Evolutionary conservation across 495 filamentous ascomycete genomes (phyloP).

Genomic region (Bombardia bombarda): DNA sequence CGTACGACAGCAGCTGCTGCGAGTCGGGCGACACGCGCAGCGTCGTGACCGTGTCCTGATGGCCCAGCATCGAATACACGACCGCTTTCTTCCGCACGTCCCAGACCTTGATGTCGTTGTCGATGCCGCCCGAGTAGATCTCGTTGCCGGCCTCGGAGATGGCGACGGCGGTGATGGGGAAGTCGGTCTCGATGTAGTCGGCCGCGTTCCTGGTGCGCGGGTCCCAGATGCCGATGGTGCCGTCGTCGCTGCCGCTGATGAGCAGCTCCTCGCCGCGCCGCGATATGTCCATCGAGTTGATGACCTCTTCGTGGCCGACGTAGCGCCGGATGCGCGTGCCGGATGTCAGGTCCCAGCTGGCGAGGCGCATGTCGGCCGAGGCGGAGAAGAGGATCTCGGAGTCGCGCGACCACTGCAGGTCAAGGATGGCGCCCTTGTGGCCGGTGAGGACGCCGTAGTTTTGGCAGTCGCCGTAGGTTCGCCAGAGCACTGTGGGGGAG

Average conservation of each 20-base stretch:
- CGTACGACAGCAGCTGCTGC: conserved; percentile 82
- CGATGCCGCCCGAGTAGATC: conserved; percentile 89
- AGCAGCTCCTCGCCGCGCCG: conserved; percentile 83
- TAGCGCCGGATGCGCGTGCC: conserved; percentile 84
- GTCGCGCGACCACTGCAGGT: conserved; percentile 95
- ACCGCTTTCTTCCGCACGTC: conserved; percentile 86
- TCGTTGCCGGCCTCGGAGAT: conserved; percentile 91
- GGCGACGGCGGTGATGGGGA: conserved; percentile 86
- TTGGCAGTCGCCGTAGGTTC: conserved; percentile 82
- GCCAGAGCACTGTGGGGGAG: conserved; percentile 68
- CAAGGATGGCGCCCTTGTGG: conserved; percentile 82
- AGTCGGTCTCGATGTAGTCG: conserved; percentile 83
- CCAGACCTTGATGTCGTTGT: conserved; percentile 97
- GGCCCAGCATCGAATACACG: conserved; percentile 79
- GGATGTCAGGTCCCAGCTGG: conserved; percentile 90
- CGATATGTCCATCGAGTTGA: conserved; percentile 84
- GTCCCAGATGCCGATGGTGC: conserved; percentile 94
- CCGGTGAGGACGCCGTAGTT: conserved; percentile 85
- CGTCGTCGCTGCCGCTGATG: conserved; percentile 85
- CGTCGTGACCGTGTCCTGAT: conserved; percentile 87
- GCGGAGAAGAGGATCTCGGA: conserved; percentile 86
- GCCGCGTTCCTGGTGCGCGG: conserved; percentile 83
- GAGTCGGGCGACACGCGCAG: conserved; percentile 85
- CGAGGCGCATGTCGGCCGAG: conserved; percentile 84
- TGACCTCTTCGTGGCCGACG: conserved; percentile 85